A percentile compares a stretch with the other conserved stretches of the same genome.
phyloP scores from a whole-genome alignment of 148 eudicot species.

The Vaccinium macrocarpon region DNA sequence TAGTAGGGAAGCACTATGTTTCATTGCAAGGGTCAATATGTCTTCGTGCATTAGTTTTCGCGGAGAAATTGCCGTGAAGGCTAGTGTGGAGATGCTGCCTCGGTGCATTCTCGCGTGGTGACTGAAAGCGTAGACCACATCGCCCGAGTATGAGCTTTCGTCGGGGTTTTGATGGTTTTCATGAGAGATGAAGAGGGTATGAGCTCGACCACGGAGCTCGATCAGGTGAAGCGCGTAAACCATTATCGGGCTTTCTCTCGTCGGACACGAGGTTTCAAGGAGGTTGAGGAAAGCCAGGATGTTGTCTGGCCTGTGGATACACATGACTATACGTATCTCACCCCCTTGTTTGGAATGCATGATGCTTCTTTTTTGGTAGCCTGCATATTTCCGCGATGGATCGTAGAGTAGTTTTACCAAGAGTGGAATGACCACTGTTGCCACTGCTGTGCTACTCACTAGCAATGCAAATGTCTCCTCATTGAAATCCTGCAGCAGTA shows the following conservation, averaged over 20 bases:
- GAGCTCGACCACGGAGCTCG: constrained; percentile 31
- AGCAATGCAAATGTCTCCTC: constrained; percentile 16
- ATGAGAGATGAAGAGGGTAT: constrained; percentile 40
- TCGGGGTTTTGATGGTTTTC: constrained; percentile 24
- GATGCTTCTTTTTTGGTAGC: constrained; percentile 36
- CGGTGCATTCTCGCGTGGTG: constrained; percentile 10
- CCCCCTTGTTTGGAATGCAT: constrained; percentile 22
- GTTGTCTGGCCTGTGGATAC: constrained; percentile 34
- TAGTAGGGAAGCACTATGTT: constrained; percentile 29
- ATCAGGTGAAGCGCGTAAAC: constrained; percentile 37
- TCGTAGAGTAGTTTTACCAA: constrained; percentile 28
- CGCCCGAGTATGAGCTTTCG: constrained; percentile 21
- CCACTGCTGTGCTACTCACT: constrained; percentile 12
- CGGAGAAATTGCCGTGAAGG: constrained; percentile 32
- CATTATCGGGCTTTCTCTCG: constrained; percentile 22
- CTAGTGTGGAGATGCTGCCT: constrained; percentile 21
- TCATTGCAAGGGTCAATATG: constrained; percentile 35
- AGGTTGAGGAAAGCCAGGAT: constrained; percentile 30
- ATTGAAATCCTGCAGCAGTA: constrained; percentile 19
- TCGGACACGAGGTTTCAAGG: constrained; percentile 19
- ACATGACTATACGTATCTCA: constrained; percentile 27
- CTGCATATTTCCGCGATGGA: constrained; percentile 36
- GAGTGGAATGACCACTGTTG: constrained; percentile 18
- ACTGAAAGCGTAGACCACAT: constrained; percentile 28
- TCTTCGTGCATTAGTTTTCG: constrained; percentile 39